phyloP scores from a whole-genome alignment of 2,329 filamentous ascomycete genomes.

The Alternaria sp. region DNA sequence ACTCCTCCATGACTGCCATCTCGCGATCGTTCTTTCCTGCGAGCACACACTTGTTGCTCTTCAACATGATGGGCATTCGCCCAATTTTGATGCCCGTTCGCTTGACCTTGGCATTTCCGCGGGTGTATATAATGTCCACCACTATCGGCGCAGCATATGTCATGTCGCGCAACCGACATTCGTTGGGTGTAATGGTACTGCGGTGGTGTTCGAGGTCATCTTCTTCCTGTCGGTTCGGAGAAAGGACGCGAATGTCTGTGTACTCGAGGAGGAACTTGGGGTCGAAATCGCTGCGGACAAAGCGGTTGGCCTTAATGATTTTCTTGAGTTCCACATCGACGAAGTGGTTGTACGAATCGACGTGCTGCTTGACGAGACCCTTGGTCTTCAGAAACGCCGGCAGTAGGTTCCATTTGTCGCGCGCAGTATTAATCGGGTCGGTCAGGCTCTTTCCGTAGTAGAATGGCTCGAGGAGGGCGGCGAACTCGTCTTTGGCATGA shows the following conservation, averaged over 20 bases:
- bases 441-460: constrained; percentile 73
- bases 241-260: constrained; percentile 86
- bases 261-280: constrained; percentile 91
- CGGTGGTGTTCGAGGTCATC: constrained; percentile 64
- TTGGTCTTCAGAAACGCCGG: constrained; percentile 99
- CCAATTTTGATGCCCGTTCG: constrained; percentile 81
- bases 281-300: constrained; percentile 90
- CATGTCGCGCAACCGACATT: constrained; percentile 94
- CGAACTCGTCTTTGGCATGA: constrained; percentile 61
- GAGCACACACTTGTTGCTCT: constrained; percentile 91
- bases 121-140: constrained; percentile 89
- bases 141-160: constrained; percentile 97
- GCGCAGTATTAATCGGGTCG: constrained; percentile 73
- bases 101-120: constrained; percentile 78
- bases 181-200: constrained; percentile 82
- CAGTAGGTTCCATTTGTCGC: constrained; percentile 96
- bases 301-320: constrained; percentile 90
- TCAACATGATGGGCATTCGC: constrained; percentile 94
- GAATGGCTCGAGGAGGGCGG: constrained; percentile 72
- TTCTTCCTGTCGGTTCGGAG: constrained; percentile 79
- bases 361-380: constrained; percentile 94
- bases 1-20: constrained; percentile 94
- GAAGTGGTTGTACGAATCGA: constrained; percentile 99
- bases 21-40: constrained; percentile 82
- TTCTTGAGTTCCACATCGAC: constrained; percentile 96